Conservation (phyloP, 2,329 filamentous ascomycete species). For the Aspergillus sp. region DNA sequence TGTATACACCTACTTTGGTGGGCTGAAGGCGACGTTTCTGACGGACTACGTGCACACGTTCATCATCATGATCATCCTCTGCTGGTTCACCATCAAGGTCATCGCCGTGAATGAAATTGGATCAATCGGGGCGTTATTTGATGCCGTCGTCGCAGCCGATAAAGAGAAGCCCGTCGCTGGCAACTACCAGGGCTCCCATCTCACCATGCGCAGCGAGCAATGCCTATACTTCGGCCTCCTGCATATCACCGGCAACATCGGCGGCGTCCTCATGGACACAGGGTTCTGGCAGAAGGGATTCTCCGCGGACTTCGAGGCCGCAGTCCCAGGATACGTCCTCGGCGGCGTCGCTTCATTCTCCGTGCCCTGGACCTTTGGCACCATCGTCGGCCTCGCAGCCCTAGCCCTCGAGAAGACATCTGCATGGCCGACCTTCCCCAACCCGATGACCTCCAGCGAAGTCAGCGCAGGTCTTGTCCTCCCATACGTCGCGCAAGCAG, state of each 20-base stretch:
- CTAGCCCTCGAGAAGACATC: too few species aligned
- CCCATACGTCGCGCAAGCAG: too few species aligned
- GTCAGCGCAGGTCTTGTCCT: too few species aligned
- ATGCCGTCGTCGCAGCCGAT: neutral
- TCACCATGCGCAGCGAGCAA: conserved; percentile 3
- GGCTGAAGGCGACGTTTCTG: conserved; percentile 2
- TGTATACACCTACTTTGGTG: conserved; percentile 1
- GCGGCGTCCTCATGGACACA: conserved; percentile 2
- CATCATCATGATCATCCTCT: conserved; percentile 1
- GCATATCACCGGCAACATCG: neutral
- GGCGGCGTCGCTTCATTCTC: conserved; percentile 1
- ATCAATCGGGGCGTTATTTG: neutral
- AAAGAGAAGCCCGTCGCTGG: conserved; percentile 5
- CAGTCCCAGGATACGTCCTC: conserved; percentile 31
- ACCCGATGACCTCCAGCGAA: too few species aligned
- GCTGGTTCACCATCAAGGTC: conserved; percentile 5
- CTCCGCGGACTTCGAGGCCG: neutral
- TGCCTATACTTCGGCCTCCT: conserved; percentile 2
- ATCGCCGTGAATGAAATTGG: neutral
- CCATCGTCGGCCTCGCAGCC: neutral
- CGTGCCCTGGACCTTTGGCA: neutral
- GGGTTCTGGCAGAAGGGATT: conserved; percentile 5
- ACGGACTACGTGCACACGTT: conserved; percentile 2
- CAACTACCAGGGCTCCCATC: conserved; percentile 3
- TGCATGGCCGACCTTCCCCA: too few species aligned